phyloP scores from a whole-genome alignment of 2,329 filamentous ascomycete species.

The Cladophialophora immunda region DNA sequence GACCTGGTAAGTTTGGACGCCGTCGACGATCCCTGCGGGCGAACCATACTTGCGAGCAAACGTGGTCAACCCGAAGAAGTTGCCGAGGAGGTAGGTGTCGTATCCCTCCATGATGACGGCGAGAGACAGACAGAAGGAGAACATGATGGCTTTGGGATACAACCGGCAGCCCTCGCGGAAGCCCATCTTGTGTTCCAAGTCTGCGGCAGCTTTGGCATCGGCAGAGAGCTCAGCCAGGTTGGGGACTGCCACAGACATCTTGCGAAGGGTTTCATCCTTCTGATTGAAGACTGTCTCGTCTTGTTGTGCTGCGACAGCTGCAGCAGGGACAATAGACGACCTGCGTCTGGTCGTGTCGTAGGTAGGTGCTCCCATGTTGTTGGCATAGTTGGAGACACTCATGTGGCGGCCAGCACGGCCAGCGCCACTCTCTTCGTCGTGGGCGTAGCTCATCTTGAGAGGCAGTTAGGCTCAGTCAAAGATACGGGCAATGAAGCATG shows the following conservation, averaged over 20 bases:
- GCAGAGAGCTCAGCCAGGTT: slow-evolving; percentile 40
- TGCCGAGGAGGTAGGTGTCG: slow-evolving; percentile 42
- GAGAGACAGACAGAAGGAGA: slow-evolving; percentile 38
- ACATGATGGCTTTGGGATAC: slow-evolving; percentile 72
- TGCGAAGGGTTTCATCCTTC: slow-evolving; percentile 41
- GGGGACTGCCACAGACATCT: slow-evolving; percentile 42
- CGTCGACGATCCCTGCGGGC: slow-evolving; percentile 32
- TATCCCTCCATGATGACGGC: slow-evolving; percentile 43
- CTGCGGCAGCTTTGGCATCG: slow-evolving; percentile 39
- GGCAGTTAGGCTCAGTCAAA: neutral
- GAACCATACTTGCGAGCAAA: slow-evolving; percentile 38
- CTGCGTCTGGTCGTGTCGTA: slow-evolving; percentile 37
- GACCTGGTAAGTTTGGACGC: slow-evolving; percentile 35
- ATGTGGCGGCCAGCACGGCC: slow-evolving; percentile 36
- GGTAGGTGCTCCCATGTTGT: slow-evolving; percentile 33
- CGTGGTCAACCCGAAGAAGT: slow-evolving; percentile 40
- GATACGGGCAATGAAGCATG: neutral
- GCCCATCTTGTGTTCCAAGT: slow-evolving; percentile 39
- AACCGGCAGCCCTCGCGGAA: slow-evolving; percentile 76
- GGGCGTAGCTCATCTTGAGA: slow-evolving; percentile 33
- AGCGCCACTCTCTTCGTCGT: slow-evolving; percentile 38
- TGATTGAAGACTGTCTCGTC: slow-evolving; percentile 39
- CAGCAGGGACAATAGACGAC: slow-evolving; percentile 41
- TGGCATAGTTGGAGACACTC: slow-evolving; percentile 40
- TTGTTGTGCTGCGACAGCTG: slow-evolving; percentile 29